A percentile compares a stretch with the other conserved stretches of the same genome.
Conservation (phyloP, 106 monocot species). For the Amphibolis antarctica region DNA sequence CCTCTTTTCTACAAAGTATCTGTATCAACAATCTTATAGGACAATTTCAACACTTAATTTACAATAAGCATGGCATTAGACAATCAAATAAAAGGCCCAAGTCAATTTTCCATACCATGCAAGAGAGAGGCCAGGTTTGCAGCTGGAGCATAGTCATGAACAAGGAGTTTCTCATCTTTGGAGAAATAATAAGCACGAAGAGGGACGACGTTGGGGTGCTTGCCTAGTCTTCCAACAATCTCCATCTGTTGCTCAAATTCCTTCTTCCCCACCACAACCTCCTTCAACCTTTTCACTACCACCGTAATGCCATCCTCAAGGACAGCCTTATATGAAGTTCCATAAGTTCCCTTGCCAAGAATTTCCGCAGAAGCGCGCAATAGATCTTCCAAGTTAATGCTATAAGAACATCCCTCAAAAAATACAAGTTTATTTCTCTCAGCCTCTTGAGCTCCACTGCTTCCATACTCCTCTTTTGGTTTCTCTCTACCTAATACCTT, state of each 20-base stretch:
- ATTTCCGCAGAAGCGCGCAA: conserved; percentile 95
- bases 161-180: conserved; percentile 93
- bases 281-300: conserved; percentile 85
- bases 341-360: conserved; percentile 87
- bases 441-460: conserved; percentile 71
- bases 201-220: conserved; percentile 51
- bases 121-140: conserved; percentile 53
- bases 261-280: conserved; percentile 59
- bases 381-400: conserved; percentile 82
- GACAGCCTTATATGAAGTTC: conserved; percentile 80
- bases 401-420: conserved; percentile 40
- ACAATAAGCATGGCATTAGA: neutral
- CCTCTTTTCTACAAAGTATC: neutral
- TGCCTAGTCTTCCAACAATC: conserved; percentile 46
- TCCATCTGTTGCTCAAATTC: conserved; percentile 97
- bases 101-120: conserved; percentile 41
- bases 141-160: conserved; percentile 50
- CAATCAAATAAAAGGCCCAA: neutral
- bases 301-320: conserved; percentile 84
- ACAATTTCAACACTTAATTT: no score
- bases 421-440: conserved; percentile 25
- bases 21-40: neutral
- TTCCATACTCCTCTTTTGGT: conserved; percentile 53
- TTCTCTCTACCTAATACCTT: conserved; percentile 52
- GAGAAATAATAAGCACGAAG: conserved; percentile 90